Conservation (phyloP, 2,329 filamentous ascomycete species). For the Pseudohalonectria lignicola region DNA sequence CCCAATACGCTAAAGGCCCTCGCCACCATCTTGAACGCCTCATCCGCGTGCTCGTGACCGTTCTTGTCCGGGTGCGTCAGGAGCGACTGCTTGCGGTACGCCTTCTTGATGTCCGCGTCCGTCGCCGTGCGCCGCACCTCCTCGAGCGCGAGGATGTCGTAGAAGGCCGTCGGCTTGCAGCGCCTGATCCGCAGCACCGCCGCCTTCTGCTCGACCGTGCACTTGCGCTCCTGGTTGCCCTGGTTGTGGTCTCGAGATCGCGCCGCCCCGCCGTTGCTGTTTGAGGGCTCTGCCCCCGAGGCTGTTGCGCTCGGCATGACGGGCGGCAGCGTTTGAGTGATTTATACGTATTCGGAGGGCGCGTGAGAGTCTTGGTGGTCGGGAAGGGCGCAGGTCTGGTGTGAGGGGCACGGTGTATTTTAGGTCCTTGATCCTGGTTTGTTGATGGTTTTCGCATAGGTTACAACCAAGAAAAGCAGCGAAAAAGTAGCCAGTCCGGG, state of each 20-base stretch:
- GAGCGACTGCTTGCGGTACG: conserved; percentile 87
- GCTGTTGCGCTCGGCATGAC: conserved; percentile 38
- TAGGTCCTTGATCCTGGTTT: background rate
- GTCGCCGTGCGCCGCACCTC: conserved; percentile 50
- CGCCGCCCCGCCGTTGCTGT: conserved; percentile 21
- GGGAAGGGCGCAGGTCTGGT: too few species aligned
- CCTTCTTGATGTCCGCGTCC: conserved; percentile 91
- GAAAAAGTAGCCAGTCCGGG: too few species aligned
- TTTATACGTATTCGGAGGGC: too few species aligned
- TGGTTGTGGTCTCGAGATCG: conserved; percentile 60
- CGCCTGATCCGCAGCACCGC: conserved; percentile 81
- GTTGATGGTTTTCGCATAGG: background rate
- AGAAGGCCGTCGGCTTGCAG: conserved; percentile 81
- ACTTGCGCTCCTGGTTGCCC: conserved; percentile 65
- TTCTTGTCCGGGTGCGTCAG: conserved; percentile 99
- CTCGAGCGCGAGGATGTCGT: conserved; percentile 80
- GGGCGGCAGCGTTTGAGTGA: background rate
- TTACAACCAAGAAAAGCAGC: too few species aligned
- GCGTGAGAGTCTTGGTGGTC: too few species aligned
- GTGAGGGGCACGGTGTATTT: background rate
- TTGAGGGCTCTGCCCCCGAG: conserved; percentile 40
- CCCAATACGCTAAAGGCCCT: conserved; percentile 87
- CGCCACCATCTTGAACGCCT: conserved; percentile 97
- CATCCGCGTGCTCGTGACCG: conserved; percentile 86
- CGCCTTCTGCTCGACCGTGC: conserved; percentile 81